Percentiles rank a stretch among this genome's conserved stretches.
Evolutionary conservation across 2,329 filamentous ascomycete genomes (phyloP).

Genomic region (Myotisia sp.): DNA sequence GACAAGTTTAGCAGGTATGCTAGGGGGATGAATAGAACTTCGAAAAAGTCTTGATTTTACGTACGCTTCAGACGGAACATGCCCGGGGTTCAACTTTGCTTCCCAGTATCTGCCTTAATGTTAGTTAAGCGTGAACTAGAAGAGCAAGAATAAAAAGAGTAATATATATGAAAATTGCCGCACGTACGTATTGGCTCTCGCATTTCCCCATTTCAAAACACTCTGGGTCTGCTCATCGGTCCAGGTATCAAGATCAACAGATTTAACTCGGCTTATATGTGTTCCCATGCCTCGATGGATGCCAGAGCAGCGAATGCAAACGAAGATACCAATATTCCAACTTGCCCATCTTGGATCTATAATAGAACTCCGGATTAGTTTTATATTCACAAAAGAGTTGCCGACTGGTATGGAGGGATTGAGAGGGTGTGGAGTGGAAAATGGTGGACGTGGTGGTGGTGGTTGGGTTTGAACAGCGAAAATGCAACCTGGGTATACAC

Average conservation of each 20-base stretch:
- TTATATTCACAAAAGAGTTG: too few species aligned
- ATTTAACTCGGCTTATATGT: slow-evolving; percentile 95
- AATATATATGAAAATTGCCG: too few species aligned
- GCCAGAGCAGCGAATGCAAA: slow-evolving; percentile 96
- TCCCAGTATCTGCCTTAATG: slow-evolving; percentile 60
- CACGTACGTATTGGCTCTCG: slow-evolving; percentile 75
- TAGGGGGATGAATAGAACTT: neutral
- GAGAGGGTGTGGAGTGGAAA: neutral
- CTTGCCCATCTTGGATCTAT: slow-evolving; percentile 95
- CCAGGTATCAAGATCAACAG: slow-evolving; percentile 94
- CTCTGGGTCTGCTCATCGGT: slow-evolving; percentile 95
- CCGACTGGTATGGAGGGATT: slow-evolving; percentile 1
- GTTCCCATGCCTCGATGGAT: slow-evolving; percentile 98
- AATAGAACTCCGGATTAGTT: slow-evolving; percentile 4
- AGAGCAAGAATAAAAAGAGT: neutral
- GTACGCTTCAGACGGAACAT: slow-evolving; percentile 77
- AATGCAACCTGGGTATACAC: slow-evolving; percentile 23
- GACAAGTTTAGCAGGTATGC: slow-evolving; percentile 5
- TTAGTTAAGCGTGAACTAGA: neutral
- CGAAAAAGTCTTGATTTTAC: slow-evolving; percentile 11
- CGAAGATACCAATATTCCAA: slow-evolving; percentile 94
- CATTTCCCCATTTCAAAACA: slow-evolving; percentile 89
- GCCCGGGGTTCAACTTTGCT: slow-evolving; percentile 75
- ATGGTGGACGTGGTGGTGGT: neutral
- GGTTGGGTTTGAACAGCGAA: slow-evolving; percentile 6